Conservation (phyloP, 164 flowering plant genomes). For the Cinnamomum micranthum region DNA sequence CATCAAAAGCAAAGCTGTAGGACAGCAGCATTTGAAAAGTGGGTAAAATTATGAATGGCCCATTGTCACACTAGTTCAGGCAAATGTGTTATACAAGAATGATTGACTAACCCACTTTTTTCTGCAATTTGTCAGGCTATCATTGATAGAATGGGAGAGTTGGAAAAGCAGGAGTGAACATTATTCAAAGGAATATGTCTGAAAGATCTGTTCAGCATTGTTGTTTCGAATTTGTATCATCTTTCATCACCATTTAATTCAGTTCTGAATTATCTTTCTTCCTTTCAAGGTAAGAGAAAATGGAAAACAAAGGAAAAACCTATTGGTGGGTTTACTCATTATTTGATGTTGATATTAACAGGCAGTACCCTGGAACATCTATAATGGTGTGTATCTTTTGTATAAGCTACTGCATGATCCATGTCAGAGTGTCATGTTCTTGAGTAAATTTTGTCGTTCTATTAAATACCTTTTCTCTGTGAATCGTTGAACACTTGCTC, state of each 20-base stretch:
- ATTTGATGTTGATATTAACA: background rate
- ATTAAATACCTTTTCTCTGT: background rate
- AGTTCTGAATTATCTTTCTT: background rate
- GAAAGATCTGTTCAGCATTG: background rate
- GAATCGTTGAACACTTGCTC: background rate
- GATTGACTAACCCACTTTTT: background rate
- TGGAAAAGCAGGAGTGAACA: constrained; percentile 83
- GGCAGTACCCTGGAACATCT: background rate
- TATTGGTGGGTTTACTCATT: background rate
- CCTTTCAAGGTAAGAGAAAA: background rate
- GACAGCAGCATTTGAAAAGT: background rate
- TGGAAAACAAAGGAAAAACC: background rate
- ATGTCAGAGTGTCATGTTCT: background rate
- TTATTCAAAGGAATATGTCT: background rate
- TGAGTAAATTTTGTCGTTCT: background rate
- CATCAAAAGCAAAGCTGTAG: background rate
- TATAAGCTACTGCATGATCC: too few species aligned
- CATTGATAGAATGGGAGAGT: constrained; percentile 95
- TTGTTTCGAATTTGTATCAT: background rate
- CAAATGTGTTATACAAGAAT: too few species aligned
- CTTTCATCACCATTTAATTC: background rate
- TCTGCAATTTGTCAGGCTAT: constrained; percentile 60
- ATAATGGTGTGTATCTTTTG: background rate
- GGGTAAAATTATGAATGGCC: too few species aligned
- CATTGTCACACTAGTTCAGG: too few species aligned